These are phyloP conservation scores for Magnolia sinica DNA, from an alignment of 164 flowering plant genomes.

Conservation along the genomic window DNA sequence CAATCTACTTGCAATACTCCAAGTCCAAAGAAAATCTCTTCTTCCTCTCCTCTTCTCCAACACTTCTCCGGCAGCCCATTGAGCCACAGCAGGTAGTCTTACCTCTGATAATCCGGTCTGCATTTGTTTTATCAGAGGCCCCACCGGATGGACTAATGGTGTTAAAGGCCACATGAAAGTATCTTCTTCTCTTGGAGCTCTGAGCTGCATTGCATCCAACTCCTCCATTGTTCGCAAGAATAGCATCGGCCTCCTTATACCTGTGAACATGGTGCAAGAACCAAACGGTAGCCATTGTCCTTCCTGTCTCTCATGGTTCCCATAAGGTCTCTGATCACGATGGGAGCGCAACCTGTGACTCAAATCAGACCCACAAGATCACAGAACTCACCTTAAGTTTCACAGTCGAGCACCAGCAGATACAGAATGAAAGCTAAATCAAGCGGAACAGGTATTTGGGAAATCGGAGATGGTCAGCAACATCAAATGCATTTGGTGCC, in stretches of 20 bases:
- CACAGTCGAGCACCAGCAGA: conserved; percentile 30
- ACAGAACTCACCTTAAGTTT: conserved; percentile 26
- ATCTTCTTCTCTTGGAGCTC: conserved; percentile 7
- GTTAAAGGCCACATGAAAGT: background rate
- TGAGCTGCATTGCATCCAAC: background rate
- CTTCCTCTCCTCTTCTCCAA: too few relatives aligned
- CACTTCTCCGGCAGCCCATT: conserved; percentile 29
- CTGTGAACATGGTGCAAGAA: conserved; percentile 8
- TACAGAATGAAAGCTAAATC: conserved; percentile 22
- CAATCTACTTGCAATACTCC: too few relatives aligned
- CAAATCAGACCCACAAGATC: conserved; percentile 29
- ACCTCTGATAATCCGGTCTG: conserved; percentile 10
- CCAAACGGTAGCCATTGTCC: conserved; percentile 26
- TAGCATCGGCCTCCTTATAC: conserved; percentile 3
- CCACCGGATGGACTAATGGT: conserved; percentile 12
- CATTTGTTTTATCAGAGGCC: background rate
- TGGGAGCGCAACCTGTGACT: conserved; percentile 35
- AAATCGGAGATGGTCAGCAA: conserved; percentile 20
- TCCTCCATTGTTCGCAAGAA: conserved; percentile 6
- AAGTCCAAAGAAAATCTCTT: too few relatives aligned
- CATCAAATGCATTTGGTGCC: conserved; percentile 29
- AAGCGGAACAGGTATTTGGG: conserved; percentile 27
- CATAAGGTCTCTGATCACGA: conserved; percentile 20
- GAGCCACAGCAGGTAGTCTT: conserved; percentile 35
- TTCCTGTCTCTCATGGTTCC: conserved; percentile 27